These are phyloP conservation scores for Eucalyptus curtisii DNA, from an alignment of 345 rosid species.

Conservation along the genomic window DNA sequence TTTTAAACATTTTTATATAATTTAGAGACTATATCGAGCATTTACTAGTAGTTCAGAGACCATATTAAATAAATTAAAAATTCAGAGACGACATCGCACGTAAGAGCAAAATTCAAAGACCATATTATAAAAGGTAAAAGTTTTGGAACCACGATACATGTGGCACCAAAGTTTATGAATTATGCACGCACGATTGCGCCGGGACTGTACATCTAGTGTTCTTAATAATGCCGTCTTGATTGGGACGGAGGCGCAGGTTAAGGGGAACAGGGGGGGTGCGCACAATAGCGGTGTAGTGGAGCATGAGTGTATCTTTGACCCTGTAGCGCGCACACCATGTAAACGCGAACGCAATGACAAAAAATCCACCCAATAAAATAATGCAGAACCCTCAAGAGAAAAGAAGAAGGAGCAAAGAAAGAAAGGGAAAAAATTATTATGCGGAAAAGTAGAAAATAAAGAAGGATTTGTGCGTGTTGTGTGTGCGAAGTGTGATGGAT, in stretches of 20 bases:
- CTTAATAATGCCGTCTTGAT: not conserved
- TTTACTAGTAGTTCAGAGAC: accelerated
- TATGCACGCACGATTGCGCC: too few relatives aligned
- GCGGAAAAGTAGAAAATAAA: not conserved
- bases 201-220: not conserved
- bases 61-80: not conserved
- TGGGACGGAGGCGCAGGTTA: not conserved
- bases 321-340: not conserved
- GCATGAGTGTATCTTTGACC: not conserved
- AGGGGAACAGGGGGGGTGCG: not conserved
- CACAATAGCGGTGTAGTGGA: slow-evolving; percentile 21
- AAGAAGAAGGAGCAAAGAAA: not conserved
- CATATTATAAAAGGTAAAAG: not conserved
- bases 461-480: not conserved
- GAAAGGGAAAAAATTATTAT: not conserved
- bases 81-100: accelerated
- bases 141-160: too few relatives aligned
- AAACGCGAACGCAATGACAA: not conserved
- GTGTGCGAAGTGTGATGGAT: not conserved
- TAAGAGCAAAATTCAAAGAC: accelerated
- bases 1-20: accelerated
- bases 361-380: not conserved
- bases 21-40: accelerated
- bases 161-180: not conserved
- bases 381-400: not conserved